Evolutionary conservation across 2,329 filamentous ascomycete species (phyloP).

Genomic region (Magnaporthiopsis poae): DNA sequence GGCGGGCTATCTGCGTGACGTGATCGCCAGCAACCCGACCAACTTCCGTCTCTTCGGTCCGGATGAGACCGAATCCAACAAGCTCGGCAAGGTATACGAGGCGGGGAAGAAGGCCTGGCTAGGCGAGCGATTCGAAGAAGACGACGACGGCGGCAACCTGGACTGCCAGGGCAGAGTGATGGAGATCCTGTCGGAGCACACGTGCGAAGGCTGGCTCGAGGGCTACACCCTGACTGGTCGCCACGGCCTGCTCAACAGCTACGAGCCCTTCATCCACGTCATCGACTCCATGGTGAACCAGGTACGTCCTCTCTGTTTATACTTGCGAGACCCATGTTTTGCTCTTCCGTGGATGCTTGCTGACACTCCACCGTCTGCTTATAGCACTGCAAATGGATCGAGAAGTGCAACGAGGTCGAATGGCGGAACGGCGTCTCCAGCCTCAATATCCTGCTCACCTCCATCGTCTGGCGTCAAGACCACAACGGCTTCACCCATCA

Average conservation of each 20-base stretch:
- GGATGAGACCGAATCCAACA: constrained; percentile 75
- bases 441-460: constrained; percentile 69
- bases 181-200: constrained; percentile 78
- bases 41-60: constrained; percentile 71
- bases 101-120: constrained; percentile 73
- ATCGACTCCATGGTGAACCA: constrained; percentile 82
- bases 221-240: constrained; percentile 67
- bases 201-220: constrained; percentile 70
- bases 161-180: constrained; percentile 61
- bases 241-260: constrained; percentile 68
- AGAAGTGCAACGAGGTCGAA: constrained; percentile 70
- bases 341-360: neutral
- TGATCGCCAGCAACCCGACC: constrained; percentile 53
- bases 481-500: constrained; percentile 79
- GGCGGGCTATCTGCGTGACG: constrained; percentile 55
- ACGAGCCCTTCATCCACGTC: constrained; percentile 74
- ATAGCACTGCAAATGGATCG: constrained; percentile 70
- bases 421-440: constrained; percentile 67
- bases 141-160: constrained; percentile 64
- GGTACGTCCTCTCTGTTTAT: constrained; percentile 5
- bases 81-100: constrained; percentile 61
- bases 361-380: neutral
- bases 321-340: too few species aligned
- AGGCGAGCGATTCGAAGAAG: constrained; percentile 68
- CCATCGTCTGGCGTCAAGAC: constrained; percentile 72